Evolutionary conservation across 164 flowering plant genomes (phyloP), one percentile per base, ranked within the genome.

Genomic region (Vitis riparia): DNA sequence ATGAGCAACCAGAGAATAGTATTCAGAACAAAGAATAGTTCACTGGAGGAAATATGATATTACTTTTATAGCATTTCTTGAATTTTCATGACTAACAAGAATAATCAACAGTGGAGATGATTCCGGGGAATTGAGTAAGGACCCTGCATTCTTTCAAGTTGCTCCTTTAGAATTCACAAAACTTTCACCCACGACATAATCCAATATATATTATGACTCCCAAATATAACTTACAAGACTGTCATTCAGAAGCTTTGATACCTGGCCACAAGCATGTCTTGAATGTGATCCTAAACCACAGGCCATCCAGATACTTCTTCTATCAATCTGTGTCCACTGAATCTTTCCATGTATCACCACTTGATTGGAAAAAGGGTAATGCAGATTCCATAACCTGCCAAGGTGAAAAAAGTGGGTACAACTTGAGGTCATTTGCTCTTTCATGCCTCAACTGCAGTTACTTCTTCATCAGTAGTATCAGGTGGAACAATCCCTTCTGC

Each of bases 401-500:
- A 8, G 37, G 63, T 61, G 66, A 44, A 73, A 10, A 1, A 23
- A 48, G n/a, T n/a, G 44, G 61, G 59, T n/a, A 8, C 12, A 44
- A 32, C 23, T 65, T 17, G 15, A 51, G 27, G 17, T 37, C 60
- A 49, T 16, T 12, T 56, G 57, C 55, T 30, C 17, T n/a, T 62
- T 78, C 62, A 85, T 14, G 82, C 91, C 77, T 79, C 88, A 68
- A 76, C 80, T 14, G 84, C 92, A 75, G 88, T 52, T 8, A 66
- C 59, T 68, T 88, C 91, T 65, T 89, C 93, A 61, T 86, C 88
- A 49, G 90, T 82, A 2, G 75, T 55, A 55, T 85, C 89, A 16
- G 77, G 37, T 16, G 86, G 30, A 63, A 71, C 66, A 23, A 68
- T 67, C 78, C 73, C 88, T 66, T 81, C 81, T 2, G 69, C 5